Conservation (phyloP, 73 alveolate species). For the Effrenium voratum region DNA sequence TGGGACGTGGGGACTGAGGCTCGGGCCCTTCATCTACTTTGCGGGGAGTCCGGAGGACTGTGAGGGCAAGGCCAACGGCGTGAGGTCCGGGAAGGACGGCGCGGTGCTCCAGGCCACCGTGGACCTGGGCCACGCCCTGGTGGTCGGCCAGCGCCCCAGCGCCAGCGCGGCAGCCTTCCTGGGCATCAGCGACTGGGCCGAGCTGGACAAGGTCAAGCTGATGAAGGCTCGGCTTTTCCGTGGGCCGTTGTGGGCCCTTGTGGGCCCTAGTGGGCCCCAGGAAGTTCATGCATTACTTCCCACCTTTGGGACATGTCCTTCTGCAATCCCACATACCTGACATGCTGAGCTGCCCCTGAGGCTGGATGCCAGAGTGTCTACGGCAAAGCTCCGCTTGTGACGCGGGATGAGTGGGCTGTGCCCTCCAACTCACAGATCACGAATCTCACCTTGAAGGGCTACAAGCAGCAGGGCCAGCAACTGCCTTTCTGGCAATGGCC, state of each 20-base stretch:
- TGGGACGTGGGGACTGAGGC: not conserved
- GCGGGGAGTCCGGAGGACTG: not conserved
- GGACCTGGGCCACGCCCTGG: not conserved
- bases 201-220: not conserved
- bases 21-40: not conserved
- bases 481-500: not conserved
- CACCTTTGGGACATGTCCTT: not conserved
- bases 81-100: not conserved
- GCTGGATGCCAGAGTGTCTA: not conserved
- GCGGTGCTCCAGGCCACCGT: not conserved
- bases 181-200: not conserved
- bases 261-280: too few relatives aligned
- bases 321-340: not conserved
- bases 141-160: not conserved
- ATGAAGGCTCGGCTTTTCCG: not conserved
- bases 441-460: not conserved
- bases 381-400: not conserved
- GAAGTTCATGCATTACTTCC: too few relatives aligned
- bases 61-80: not conserved
- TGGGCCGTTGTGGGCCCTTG: not conserved
- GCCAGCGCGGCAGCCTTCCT: not conserved
- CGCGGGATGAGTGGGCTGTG: not conserved
- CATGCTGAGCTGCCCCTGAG: not conserved
- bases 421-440: not conserved
- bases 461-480: not conserved